A percentile compares a stretch with the other conserved stretches of the same genome.
These are phyloP conservation scores for Phaseolus lunatus DNA, from an alignment of 306 rosid species.

Conservation along the genomic window DNA sequence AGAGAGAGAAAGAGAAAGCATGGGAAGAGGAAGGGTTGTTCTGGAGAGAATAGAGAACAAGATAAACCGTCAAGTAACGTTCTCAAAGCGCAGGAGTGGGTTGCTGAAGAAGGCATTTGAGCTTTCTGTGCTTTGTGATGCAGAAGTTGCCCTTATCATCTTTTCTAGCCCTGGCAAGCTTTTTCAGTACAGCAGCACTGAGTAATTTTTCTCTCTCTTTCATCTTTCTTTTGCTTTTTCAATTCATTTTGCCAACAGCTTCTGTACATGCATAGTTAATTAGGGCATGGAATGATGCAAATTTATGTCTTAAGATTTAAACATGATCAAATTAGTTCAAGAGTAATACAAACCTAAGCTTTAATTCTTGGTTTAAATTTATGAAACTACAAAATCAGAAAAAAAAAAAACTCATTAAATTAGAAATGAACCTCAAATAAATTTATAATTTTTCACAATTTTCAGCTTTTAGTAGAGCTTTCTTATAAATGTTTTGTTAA, in stretches of 20 bases:
- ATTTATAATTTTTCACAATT: too few relatives aligned
- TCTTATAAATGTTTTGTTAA: too few relatives aligned
- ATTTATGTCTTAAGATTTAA: not conserved
- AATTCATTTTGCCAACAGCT: not conserved
- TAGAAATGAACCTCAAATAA: too few relatives aligned
- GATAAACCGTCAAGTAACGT: conserved; percentile 82
- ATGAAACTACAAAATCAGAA: too few relatives aligned
- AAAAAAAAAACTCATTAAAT: too few relatives aligned
- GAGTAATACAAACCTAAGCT: too few relatives aligned
- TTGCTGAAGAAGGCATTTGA: conserved; percentile 85
- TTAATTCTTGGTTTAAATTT: too few relatives aligned
- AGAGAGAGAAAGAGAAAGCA: conserved; percentile 27
- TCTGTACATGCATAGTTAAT: too few relatives aligned
- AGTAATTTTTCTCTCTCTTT: conserved; percentile 46
- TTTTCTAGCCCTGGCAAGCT: conserved; percentile 84
- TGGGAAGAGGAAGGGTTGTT: conserved; percentile 91
- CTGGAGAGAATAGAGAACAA: conserved; percentile 90
- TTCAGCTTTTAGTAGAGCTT: too few relatives aligned
- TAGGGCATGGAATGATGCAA: not conserved
- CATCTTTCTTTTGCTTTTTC: not conserved
- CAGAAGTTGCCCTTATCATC: conserved; percentile 77
- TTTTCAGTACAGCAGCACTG: conserved; percentile 74
- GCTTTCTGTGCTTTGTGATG: conserved; percentile 85
- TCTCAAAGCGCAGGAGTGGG: conserved; percentile 80
- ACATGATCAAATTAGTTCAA: not conserved